These are phyloP conservation scores for Carnegiea gigantea DNA, from an alignment of 179 eudicot genomes.

Conservation along the genomic window DNA sequence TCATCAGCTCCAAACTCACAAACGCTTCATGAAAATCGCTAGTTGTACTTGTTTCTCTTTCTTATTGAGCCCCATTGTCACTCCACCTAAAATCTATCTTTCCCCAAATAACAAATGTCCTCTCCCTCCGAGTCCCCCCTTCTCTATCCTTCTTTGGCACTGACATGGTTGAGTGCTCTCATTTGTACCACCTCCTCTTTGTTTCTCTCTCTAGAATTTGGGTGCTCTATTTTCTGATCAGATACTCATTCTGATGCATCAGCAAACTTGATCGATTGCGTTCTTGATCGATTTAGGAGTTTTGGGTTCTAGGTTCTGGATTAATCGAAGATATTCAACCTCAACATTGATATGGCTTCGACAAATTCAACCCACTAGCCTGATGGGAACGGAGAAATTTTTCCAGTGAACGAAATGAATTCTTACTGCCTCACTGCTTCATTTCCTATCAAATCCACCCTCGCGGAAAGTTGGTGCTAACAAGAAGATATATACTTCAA, in stretches of 20 bases:
- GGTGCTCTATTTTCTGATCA: background rate
- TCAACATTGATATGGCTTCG: constrained; percentile 29
- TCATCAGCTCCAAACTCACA: too few species aligned
- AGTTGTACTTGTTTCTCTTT: background rate
- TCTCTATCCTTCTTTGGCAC: background rate
- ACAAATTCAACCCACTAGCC: constrained; percentile 7
- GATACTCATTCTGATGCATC: background rate
- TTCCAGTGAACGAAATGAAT: too few species aligned
- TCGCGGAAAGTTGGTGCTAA: too few species aligned
- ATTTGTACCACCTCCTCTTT: background rate
- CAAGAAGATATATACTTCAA: too few species aligned
- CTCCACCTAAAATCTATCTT: constrained; percentile 10
- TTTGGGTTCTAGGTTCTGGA: background rate
- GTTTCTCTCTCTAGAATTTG: background rate
- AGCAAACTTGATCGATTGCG: background rate
- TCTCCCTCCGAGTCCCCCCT: background rate
- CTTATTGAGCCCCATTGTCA: constrained; percentile 21
- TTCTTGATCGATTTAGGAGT: background rate
- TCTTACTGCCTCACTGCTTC: too few species aligned
- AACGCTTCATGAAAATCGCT: too few species aligned
- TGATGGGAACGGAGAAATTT: too few species aligned
- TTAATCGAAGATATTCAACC: constrained; percentile 30
- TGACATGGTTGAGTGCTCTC: constrained; percentile 13
- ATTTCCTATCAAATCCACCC: too few species aligned
- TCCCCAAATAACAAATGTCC: background rate